These are phyloP conservation scores for Tetraselmis striata DNA, from an alignment of 139 green algal species.

Conservation along the genomic window DNA sequence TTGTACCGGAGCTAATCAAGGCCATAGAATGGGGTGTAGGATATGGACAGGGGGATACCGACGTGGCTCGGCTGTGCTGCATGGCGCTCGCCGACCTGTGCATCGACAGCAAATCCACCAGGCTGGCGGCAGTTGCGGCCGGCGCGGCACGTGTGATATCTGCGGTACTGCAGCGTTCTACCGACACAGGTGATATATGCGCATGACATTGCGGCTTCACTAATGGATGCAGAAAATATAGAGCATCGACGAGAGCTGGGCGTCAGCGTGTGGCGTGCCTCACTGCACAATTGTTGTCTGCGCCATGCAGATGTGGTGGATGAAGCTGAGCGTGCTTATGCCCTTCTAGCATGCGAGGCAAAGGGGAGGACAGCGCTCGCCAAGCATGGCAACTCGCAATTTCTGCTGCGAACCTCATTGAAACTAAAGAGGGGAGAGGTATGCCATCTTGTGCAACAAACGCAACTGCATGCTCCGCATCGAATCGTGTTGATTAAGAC, in stretches of 20 bases:
- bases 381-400: background rate
- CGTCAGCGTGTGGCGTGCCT: no score
- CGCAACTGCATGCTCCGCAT: no score
- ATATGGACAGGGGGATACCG: background rate
- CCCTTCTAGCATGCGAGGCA: background rate
- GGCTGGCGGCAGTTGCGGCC: background rate
- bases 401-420: background rate
- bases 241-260: no score
- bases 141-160: background rate
- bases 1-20: background rate
- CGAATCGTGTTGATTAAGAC: no score
- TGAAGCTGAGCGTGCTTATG: background rate
- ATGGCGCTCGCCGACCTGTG: background rate
- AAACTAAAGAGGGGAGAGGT: background rate
- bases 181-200: background rate
- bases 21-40: background rate
- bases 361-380: background rate
- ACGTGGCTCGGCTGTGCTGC: background rate
- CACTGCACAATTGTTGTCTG: no score
- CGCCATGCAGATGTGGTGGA: background rate
- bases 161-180: background rate
- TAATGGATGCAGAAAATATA: no score
- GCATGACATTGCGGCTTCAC: no score
- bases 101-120: background rate
- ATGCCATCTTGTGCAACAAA: no score